Conservation (phyloP, 208 protist species). For the Herpetomonas tarakana region DNA sequence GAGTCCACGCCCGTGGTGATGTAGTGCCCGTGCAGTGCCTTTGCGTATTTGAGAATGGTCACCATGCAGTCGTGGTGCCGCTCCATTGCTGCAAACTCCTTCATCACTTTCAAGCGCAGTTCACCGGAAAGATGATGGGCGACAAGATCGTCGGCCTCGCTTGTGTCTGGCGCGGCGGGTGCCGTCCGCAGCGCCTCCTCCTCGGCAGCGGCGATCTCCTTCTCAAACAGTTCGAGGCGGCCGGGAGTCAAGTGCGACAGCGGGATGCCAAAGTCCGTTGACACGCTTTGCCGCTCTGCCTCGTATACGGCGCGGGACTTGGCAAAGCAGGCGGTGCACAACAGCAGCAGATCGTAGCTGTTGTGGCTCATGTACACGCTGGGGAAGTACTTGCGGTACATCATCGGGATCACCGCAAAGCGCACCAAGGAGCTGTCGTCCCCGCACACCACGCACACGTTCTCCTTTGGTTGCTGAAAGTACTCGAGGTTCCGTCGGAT, state of each 20-base stretch:
- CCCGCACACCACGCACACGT: conserved; percentile 58
- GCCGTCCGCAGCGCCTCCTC: not conserved
- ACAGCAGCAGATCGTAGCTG: conserved; percentile 63
- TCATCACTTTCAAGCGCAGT: conserved; percentile 21
- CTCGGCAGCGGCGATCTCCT: conserved; percentile 8
- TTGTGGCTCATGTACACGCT: conserved; percentile 78
- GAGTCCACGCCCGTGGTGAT: not conserved
- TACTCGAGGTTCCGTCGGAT: conserved; percentile 64
- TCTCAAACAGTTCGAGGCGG: conserved; percentile 1
- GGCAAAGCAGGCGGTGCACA: conserved; percentile 56
- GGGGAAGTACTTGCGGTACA: conserved; percentile 65
- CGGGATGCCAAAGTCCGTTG: conserved; percentile 46
- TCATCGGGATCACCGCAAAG: conserved; percentile 55
- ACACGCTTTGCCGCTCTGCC: conserved; percentile 18
- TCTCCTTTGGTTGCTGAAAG: conserved; percentile 55
- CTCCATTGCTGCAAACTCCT: conserved; percentile 33
- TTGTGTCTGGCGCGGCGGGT: not conserved
- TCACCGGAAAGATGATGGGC: conserved; percentile 18
- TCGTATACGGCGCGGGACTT: conserved; percentile 29
- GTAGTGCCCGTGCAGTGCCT: conserved; percentile 33
- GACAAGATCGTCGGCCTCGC: conserved; percentile 8
- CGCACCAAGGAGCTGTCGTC: conserved; percentile 31
- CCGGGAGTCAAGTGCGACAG: conserved; percentile 18
- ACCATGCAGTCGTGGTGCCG: conserved; percentile 32
- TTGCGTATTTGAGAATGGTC: conserved; percentile 46